Conservation (phyloP, 768 basidiomycete genomes). For the Lactarius pseudohatsudake region DNA sequence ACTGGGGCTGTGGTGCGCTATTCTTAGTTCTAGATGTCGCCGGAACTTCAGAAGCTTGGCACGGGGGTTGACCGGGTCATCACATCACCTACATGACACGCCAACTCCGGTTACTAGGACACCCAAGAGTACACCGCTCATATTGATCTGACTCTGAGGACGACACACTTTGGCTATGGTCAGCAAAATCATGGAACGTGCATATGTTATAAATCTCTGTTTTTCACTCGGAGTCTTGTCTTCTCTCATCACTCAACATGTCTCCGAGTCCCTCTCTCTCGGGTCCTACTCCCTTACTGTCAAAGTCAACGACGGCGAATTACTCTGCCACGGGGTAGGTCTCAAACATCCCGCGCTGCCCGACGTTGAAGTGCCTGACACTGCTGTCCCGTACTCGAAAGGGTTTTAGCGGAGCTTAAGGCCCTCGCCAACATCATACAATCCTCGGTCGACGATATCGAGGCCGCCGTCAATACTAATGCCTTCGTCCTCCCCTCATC, state of each 20-base stretch:
- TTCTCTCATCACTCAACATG: neutral
- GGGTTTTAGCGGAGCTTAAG: constrained; percentile 1
- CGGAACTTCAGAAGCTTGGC: no score
- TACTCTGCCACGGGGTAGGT: neutral
- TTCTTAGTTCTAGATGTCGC: no score
- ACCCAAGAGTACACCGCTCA: no score
- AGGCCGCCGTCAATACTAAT: no score
- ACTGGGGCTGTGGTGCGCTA: no score
- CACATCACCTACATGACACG: no score
- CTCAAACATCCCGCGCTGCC: neutral
- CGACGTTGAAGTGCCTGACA: neutral
- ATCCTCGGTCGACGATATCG: neutral
- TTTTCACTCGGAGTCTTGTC: neutral
- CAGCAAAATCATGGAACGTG: no score
- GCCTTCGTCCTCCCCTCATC: no score
- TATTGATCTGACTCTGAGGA: no score
- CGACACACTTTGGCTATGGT: no score
- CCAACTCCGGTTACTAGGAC: no score
- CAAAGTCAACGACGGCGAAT: neutral
- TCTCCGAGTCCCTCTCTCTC: neutral
- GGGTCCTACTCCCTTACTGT: neutral
- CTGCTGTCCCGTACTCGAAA: neutral
- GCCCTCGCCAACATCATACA: constrained; percentile 10
- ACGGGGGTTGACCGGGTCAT: no score
- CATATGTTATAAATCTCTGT: neutral